Percentiles rank a stretch among this genome's conserved stretches.
Conservation (phyloP, 345 rosid genomes). For the Luvunga scandens region DNA sequence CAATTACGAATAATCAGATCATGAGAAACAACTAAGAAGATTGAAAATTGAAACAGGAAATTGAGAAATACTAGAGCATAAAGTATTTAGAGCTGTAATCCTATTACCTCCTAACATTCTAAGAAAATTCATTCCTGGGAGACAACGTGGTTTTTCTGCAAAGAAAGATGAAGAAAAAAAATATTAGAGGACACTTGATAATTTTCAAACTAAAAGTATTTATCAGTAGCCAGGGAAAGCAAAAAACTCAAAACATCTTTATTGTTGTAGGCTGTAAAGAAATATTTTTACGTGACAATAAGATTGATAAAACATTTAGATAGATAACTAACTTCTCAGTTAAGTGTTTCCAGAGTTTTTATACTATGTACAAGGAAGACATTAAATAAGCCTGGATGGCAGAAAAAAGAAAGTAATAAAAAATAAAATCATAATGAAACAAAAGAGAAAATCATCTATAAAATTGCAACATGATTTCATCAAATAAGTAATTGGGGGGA, state of each 20-base stretch:
- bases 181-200: background rate
- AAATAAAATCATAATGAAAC: background rate
- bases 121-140: slow-evolving; percentile 71
- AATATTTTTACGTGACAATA: background rate
- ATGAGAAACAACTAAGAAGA: slow-evolving; percentile 7
- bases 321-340: background rate
- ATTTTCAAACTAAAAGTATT: background rate
- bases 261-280: background rate
- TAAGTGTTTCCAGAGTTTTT: background rate
- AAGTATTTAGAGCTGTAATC: background rate
- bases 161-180: slow-evolving; percentile 1
- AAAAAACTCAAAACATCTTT: background rate
- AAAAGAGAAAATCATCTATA: background rate
- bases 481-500: background rate
- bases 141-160: slow-evolving; percentile 79
- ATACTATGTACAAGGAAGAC: background rate
- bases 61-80: background rate
- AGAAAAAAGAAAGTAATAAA: background rate
- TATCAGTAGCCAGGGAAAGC: background rate
- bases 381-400: background rate
- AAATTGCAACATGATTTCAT: background rate
- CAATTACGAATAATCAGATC: slow-evolving; percentile 17
- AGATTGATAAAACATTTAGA: background rate
- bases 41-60: background rate
- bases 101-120: slow-evolving; percentile 84